Base-by-base conservation (phyloP, 2,329 filamentous ascomycete genomes). In the Didymella keratinophila region DNA sequence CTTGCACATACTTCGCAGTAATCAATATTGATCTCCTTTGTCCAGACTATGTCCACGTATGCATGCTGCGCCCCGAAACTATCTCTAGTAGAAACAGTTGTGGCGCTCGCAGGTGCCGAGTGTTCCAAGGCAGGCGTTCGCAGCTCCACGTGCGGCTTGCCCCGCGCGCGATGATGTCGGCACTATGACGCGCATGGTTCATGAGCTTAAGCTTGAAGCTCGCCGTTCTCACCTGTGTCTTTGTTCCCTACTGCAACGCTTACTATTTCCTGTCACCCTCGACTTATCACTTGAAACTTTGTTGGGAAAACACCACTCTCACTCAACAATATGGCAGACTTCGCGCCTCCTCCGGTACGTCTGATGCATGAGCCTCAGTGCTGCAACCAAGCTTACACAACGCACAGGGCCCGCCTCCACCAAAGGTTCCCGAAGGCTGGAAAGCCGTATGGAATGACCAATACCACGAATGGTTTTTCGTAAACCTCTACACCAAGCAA, bases 391-490 rank as follows among this genome's bases (percentile, higher is more conserved):
- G 42, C 64, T 68, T 43, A 68, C 50, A 48, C 43, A 9, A 11
- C 21, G 30, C 37, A 16, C 41, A 79, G 76, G 77, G 77, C 18
- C 85, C 85, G 42, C 86, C 86, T 27, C 86, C 86, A 14, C 86
- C 84, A 14, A 79, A 79, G 54, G 81, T 87, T 4, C 92, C 91
- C 2, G 89, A 91, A 70, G 93, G 93, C 69, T 97, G 92, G 91
- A 88, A 91, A 71, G 89, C 89, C 11, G 86, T 92, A 64, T 96
- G 89, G 86, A 95, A 96, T 77, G 63, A 90, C 0, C 88, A 95
- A 72, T 97, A 97, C 81, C 89, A 89, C 71, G 89, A 95, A 84
- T 97, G 91, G 89, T 97, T 95, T 85, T 97, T 91, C 80, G 90
- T 97, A 60, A 95, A 97, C 80, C 86, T 90, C 61, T 86, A 88